Evolutionary conservation across 139 green algal genomes (phyloP).

Genomic region (Haematococcus sp.): DNA sequence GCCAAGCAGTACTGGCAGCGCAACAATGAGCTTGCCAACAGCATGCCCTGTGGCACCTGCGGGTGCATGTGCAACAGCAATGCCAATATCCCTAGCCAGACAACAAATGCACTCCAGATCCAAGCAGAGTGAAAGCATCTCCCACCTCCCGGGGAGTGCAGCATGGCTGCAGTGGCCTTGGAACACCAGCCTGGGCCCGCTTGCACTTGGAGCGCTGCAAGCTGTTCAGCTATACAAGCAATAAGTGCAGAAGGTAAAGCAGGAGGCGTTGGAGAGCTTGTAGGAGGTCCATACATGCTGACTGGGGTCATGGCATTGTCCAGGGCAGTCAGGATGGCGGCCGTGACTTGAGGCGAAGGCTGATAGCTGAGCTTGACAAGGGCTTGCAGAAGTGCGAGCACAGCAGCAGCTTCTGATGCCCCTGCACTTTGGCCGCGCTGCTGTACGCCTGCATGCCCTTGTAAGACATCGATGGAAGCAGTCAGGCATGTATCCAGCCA

Average conservation of each 20-base stretch:
- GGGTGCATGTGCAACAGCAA: not conserved
- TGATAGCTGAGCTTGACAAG: not conserved
- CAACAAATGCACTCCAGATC: not conserved
- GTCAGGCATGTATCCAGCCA: not conserved
- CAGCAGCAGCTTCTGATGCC: not conserved
- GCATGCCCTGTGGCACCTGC: not conserved
- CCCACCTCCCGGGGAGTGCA: not conserved
- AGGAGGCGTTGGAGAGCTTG: not conserved
- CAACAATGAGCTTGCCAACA: not conserved
- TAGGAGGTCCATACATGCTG: not conserved
- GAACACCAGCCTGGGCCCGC: not conserved
- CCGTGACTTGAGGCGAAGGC: not conserved
- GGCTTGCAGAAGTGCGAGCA: not conserved
- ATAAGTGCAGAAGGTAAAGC: not conserved
- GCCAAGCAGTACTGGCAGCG: not conserved
- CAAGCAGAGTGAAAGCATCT: not conserved
- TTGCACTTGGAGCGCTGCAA: not conserved
- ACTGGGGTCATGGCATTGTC: not conserved
- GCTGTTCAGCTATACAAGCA: not conserved
- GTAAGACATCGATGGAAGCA: not conserved
- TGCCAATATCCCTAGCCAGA: not conserved
- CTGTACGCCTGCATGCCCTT: not conserved
- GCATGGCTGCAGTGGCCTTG: not conserved
- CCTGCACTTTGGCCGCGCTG: not conserved
- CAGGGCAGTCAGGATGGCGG: not conserved